phyloP scores from a whole-genome alignment of 2,329 filamentous ascomycete genomes.

The Alternaria alternata region DNA sequence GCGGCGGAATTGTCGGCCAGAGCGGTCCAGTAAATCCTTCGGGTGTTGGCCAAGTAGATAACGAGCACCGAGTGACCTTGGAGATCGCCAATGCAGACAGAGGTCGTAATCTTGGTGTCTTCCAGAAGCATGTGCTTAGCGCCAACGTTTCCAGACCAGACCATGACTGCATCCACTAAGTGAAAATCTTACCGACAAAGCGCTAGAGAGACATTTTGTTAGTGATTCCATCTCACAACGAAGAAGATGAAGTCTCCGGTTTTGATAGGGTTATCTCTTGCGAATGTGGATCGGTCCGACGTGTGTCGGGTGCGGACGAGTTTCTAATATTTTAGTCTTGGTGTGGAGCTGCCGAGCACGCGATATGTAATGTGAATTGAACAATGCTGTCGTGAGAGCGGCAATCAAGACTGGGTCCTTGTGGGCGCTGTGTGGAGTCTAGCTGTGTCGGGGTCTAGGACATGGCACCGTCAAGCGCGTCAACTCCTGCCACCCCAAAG shows the following conservation, averaged over 20 bases:
- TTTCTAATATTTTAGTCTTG: background rate
- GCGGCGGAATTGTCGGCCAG: slow-evolving; percentile 8
- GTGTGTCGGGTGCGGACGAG: background rate
- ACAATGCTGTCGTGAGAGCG: slow-evolving; percentile 1
- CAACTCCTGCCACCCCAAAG: slow-evolving; percentile 8
- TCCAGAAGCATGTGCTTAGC: slow-evolving; percentile 7
- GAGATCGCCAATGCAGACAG: slow-evolving; percentile 2
- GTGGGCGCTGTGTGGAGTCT: background rate
- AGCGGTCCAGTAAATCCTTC: slow-evolving; percentile 2
- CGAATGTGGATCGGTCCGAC: background rate
- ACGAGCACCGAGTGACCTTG: background rate
- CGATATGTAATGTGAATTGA: slow-evolving; percentile 6
- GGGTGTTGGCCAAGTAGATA: slow-evolving; percentile 13
- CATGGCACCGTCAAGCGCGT: slow-evolving; percentile 2
- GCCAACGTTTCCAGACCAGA: background rate
- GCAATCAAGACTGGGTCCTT: slow-evolving; percentile 3
- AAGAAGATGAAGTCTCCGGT: background rate
- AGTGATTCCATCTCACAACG: slow-evolving; percentile 1
- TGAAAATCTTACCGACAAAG: background rate
- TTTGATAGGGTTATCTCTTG: slow-evolving; percentile 4
- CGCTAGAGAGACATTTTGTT: background rate
- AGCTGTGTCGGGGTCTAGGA: slow-evolving; percentile 5
- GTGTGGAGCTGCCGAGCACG: slow-evolving; percentile 9
- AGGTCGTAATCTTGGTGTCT: background rate
- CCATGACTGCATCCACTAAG: background rate